These are phyloP conservation scores for Phytophthora brassicae DNA, from an alignment of 352 stramenopile species.

Conservation along the genomic window DNA sequence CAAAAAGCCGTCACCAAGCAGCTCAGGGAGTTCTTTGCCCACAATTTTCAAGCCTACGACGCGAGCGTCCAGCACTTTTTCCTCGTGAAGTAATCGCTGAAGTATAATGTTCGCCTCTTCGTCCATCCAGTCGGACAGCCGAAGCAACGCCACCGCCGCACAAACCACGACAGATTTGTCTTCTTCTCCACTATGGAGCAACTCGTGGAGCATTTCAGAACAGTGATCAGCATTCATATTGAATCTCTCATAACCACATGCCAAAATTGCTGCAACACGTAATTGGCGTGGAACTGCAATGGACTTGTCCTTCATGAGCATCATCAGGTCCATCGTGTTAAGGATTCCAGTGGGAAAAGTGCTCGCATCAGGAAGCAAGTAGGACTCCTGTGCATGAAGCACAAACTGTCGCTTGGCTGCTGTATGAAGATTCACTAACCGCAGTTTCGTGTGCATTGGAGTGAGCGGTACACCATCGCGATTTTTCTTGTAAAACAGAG, in stretches of 20 bases:
- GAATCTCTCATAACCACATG: slow-evolving; percentile 75
- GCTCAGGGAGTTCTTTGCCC: slow-evolving; percentile 75
- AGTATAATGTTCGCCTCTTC: slow-evolving; percentile 82
- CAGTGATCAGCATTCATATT: slow-evolving; percentile 63
- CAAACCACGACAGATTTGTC: slow-evolving; percentile 76
- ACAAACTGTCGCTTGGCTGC: slow-evolving; percentile 70
- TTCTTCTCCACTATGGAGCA: slow-evolving; percentile 54
- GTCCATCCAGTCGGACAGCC: slow-evolving; percentile 85
- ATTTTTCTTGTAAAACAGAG: slow-evolving; percentile 72
- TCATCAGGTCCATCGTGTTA: slow-evolving; percentile 84
- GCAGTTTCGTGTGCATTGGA: slow-evolving; percentile 74
- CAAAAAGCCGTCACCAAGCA: slow-evolving; percentile 80
- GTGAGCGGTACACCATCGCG: slow-evolving; percentile 43
- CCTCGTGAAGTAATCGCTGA: slow-evolving; percentile 78
- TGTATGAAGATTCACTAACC: slow-evolving; percentile 71
- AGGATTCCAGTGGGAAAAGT: slow-evolving; percentile 66
- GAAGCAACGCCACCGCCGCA: slow-evolving; percentile 70
- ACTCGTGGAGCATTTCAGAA: slow-evolving; percentile 58
- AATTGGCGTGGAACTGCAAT: slow-evolving; percentile 56
- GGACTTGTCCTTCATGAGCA: slow-evolving; percentile 78
- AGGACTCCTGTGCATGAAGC: slow-evolving; percentile 61
- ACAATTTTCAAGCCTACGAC: slow-evolving; percentile 85
- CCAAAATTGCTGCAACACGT: slow-evolving; percentile 72
- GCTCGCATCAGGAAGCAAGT: slow-evolving; percentile 54
- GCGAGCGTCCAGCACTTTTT: slow-evolving; percentile 65